phyloP scores from a whole-genome alignment of 768 basidiomycete genomes.

The Agrocybe pediades region DNA sequence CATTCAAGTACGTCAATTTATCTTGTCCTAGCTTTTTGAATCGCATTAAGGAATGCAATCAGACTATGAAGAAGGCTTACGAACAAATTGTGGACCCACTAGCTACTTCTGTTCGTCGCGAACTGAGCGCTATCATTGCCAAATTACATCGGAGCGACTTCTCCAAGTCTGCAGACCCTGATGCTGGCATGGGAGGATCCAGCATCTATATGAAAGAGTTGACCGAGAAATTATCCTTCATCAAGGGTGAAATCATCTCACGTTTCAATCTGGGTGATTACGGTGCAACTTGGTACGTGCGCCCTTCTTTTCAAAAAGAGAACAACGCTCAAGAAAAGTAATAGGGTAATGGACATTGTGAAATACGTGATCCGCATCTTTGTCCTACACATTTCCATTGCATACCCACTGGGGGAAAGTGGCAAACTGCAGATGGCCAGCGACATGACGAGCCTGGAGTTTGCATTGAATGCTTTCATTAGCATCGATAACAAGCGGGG shows the following conservation, averaged over 20 bases:
- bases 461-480: constrained; percentile 81
- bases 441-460: constrained; percentile 97
- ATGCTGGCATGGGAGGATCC: constrained; percentile 61
- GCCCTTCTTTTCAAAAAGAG: not conserved
- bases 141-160: constrained; percentile 88
- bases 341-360: constrained; percentile 67
- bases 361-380: constrained; percentile 84
- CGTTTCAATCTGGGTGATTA: constrained; percentile 75
- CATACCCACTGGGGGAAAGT: constrained; percentile 85
- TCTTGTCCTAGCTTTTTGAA: not conserved
- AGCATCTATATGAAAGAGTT: constrained; percentile 93
- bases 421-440: constrained; percentile 94
- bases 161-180: constrained; percentile 67
- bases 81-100: constrained; percentile 64
- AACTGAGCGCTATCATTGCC: constrained; percentile 76
- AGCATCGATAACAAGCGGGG: constrained; percentile 59
- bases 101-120: constrained; percentile 71
- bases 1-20: constrained; percentile 50
- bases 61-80: constrained; percentile 57
- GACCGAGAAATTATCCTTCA: constrained; percentile 80
- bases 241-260: constrained; percentile 76
- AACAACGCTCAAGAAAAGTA: not conserved
- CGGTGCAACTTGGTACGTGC: constrained; percentile 69
- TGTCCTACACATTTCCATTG: constrained; percentile 92
- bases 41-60: not conserved